Evolutionary conservation across 345 rosid genomes (phyloP).

Genomic region (Balakata baccata): DNA sequence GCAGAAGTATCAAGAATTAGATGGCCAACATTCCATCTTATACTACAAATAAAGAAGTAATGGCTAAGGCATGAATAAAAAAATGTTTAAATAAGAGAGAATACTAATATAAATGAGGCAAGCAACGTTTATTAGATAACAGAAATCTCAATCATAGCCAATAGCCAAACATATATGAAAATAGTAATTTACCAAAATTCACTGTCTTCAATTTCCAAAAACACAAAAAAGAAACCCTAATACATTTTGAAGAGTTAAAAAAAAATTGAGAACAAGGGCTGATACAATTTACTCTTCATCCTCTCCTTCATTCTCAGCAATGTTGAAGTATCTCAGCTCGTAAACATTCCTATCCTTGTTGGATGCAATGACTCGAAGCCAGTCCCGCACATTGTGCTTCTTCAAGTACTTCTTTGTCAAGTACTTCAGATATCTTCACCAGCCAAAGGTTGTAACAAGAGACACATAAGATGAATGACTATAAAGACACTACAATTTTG

Average conservation of each 20-base stretch:
- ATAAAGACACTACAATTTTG: no score
- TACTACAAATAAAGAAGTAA: neutral
- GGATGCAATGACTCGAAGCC: constrained; percentile 88
- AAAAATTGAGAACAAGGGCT: neutral
- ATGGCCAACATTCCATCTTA: neutral
- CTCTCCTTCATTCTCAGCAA: constrained; percentile 76
- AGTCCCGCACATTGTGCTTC: constrained; percentile 91
- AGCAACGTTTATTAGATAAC: neutral
- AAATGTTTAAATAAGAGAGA: neutral
- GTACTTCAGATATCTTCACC: constrained; percentile 69
- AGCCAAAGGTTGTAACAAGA: neutral
- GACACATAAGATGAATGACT: no score
- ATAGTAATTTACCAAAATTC: neutral
- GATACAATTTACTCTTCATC: constrained; percentile 52
- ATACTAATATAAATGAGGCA: neutral
- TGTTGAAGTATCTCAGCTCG: constrained; percentile 91
- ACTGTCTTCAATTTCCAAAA: constrained; percentile 2
- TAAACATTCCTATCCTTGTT: constrained; percentile 82
- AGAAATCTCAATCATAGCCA: neutral
- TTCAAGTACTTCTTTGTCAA: constrained; percentile 88
- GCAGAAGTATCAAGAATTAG: neutral
- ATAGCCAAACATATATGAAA: neutral
- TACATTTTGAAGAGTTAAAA: neutral
- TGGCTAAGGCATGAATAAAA: no score
- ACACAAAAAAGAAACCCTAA: neutral